Conservation (phyloP, 2,329 filamentous ascomycete species). For the Pyricularia sp. region DNA sequence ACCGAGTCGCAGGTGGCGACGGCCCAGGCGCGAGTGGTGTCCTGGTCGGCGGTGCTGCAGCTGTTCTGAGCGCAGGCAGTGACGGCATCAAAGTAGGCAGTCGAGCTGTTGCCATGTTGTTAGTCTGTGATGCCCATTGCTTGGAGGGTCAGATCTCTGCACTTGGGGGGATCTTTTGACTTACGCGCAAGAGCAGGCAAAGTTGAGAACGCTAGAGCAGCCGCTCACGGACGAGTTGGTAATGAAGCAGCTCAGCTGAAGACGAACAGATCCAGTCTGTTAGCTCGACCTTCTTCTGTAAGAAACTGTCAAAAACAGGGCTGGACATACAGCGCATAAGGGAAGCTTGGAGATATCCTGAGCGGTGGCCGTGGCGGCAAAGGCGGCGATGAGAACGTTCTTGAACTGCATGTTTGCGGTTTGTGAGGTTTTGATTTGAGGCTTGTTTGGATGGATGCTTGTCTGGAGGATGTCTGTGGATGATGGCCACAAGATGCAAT, state of each 20-base stretch:
- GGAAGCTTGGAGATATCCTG: constrained; percentile 5
- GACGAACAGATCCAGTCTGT: not conserved
- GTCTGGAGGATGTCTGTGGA: not conserved
- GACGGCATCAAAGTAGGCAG: not conserved
- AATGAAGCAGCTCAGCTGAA: constrained; percentile 2
- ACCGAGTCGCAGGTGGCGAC: not conserved
- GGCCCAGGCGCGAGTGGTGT: constrained; percentile 1
- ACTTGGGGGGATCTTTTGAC: not conserved
- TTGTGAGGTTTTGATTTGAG: not conserved
- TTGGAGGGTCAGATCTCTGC: not conserved
- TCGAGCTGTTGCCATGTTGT: not conserved
- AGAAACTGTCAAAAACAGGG: not conserved
- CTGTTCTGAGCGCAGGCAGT: not conserved
- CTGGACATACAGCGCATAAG: constrained; percentile 1
- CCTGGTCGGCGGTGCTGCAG: constrained; percentile 3
- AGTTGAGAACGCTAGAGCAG: constrained; percentile 3
- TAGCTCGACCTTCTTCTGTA: not conserved
- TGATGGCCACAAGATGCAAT: not conserved
- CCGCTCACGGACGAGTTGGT: not conserved
- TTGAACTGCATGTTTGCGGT: constrained; percentile 3
- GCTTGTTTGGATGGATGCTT: not conserved
- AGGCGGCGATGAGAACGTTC: not conserved
- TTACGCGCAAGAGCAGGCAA: constrained; percentile 2
- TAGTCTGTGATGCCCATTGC: no score
- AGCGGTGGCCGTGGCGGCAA: constrained; percentile 1